These are phyloP conservation scores for Tetrapisispora iriomotensis DNA, from an alignment of 805 yeast species.

Conservation along the genomic window DNA sequence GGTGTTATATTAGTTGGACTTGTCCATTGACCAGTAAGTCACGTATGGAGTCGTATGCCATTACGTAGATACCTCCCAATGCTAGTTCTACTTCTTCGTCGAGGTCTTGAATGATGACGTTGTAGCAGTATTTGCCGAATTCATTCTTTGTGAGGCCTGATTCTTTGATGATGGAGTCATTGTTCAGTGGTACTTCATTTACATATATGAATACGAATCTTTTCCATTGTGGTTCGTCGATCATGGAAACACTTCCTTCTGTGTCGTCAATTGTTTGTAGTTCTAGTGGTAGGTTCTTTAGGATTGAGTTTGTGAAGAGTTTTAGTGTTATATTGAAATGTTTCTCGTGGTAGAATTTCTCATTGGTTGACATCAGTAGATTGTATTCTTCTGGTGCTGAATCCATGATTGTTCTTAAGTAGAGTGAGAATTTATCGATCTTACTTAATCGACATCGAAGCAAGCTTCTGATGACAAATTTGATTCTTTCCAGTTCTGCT, in stretches of 20 bases:
- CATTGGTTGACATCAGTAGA: slow-evolving; percentile 43
- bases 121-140: slow-evolving; percentile 26
- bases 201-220: slow-evolving; percentile 61
- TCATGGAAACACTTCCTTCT: slow-evolving; percentile 60
- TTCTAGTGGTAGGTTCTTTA: slow-evolving; percentile 55
- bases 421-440: slow-evolving; percentile 60
- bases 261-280: slow-evolving; percentile 70
- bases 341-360: slow-evolving; percentile 52
- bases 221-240: slow-evolving; percentile 66
- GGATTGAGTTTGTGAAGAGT: slow-evolving; percentile 57
- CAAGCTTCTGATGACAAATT: slow-evolving; percentile 71
- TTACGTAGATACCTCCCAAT: slow-evolving; percentile 61
- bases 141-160: slow-evolving; percentile 34
- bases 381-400: slow-evolving; percentile 21
- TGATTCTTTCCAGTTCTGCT: slow-evolving; percentile 81
- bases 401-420: slow-evolving; percentile 36
- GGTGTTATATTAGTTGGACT: slow-evolving; percentile 35
- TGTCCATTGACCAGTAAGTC: slow-evolving; percentile 33
- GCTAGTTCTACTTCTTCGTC: slow-evolving; percentile 47
- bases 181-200: too few relatives aligned
- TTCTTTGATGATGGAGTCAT: too few relatives aligned
- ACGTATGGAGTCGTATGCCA: slow-evolving; percentile 51
- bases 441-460: slow-evolving; percentile 67
- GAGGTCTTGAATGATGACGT: slow-evolving; percentile 36
- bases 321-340: slow-evolving; percentile 58